Evolutionary conservation across 1,139 yeast genomes (phyloP), one percentile per base, ranked within the genome.

Genomic region (Geotrichum carabidarum): DNA sequence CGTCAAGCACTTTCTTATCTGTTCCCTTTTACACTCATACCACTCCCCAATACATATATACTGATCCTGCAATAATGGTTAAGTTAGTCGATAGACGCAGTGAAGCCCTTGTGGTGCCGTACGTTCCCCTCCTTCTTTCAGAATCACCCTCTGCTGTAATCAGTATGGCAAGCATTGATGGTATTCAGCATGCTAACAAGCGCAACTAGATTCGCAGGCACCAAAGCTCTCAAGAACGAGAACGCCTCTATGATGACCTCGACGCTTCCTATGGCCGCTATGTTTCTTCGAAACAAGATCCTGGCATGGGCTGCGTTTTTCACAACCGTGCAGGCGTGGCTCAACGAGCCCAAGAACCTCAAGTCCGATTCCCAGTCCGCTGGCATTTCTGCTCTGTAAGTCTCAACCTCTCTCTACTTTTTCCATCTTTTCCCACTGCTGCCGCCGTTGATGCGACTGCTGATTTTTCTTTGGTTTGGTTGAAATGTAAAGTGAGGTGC

Each of bases 201-300:
- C 11, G 18, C n/a, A 14, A 8, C 1, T 61, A 65, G 64, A 44
- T 72, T 69, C 55, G 56, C 48, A 40, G 62, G 68, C 42, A 61
- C 59, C 50, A 63, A 65, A 57, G 42, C 58, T 4, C 38, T 22
- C 17, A 58, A 59, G 46, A 59, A 58, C 44, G 58, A 57, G 43
- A 59, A 64, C 38, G 57, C 68, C 9, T 55, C 68, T 22, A 57
- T 78, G 74, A 68, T 81, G 59, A 71, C 82, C 44, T 80, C 76
- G 64, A 72, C 83, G 8, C 71, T 81, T 63, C 86, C 86, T 38
- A 77, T 81, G 81, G 84, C 83, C 5, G 85, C 85, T 58, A 81
- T 81, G 84, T 76, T 77, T 64, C 68, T 76, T 72, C 68, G 77
- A 57, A 71, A 73, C 61, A 69, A 69, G 64, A 66, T 80, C 67